These are phyloP conservation scores for Debaryomyces robertsiae DNA, from an alignment of 1,139 yeast genomes.

Conservation along the genomic window DNA sequence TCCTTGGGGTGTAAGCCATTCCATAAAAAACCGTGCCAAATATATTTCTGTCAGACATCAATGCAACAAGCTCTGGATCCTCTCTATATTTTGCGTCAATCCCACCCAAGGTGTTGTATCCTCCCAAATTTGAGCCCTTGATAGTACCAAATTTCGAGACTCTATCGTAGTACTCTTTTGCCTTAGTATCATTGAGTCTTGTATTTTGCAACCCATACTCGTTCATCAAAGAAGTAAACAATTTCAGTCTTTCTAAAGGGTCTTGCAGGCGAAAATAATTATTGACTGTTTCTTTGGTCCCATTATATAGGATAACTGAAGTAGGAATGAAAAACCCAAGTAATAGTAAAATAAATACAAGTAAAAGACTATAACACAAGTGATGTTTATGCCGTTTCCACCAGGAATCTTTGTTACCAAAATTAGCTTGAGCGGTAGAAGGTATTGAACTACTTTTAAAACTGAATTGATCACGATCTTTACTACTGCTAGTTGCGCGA, in stretches of 20 bases:
- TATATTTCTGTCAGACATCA: constrained; percentile 35
- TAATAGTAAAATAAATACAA: constrained; percentile 17
- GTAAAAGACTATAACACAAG: constrained; percentile 12
- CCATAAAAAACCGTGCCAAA: constrained; percentile 49
- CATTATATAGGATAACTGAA: constrained; percentile 22
- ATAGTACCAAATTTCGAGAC: neutral
- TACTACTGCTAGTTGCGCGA: neutral
- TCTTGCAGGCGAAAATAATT: constrained; percentile 19
- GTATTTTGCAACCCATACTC: constrained; percentile 4
- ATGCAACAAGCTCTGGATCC: constrained; percentile 29
- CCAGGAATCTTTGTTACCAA: neutral
- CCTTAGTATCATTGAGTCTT: neutral
- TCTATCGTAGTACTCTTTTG: neutral
- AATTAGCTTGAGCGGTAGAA: neutral
- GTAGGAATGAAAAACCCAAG: constrained; percentile 26
- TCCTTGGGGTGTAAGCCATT: constrained; percentile 59
- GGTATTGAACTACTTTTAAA: neutral
- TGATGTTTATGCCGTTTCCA: constrained; percentile 9
- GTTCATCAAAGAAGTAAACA: constrained; percentile 12
- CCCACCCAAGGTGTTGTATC: constrained; percentile 22
- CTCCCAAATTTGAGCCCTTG: constrained; percentile 14
- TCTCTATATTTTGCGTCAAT: constrained; percentile 31
- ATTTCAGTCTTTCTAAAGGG: constrained; percentile 9
- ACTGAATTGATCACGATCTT: neutral
- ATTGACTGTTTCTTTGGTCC: constrained; percentile 23